Percentiles rank a stretch among this genome's conserved stretches.
Conservation (phyloP, 345 rosid genomes). For the Atalantia buxifolia region DNA sequence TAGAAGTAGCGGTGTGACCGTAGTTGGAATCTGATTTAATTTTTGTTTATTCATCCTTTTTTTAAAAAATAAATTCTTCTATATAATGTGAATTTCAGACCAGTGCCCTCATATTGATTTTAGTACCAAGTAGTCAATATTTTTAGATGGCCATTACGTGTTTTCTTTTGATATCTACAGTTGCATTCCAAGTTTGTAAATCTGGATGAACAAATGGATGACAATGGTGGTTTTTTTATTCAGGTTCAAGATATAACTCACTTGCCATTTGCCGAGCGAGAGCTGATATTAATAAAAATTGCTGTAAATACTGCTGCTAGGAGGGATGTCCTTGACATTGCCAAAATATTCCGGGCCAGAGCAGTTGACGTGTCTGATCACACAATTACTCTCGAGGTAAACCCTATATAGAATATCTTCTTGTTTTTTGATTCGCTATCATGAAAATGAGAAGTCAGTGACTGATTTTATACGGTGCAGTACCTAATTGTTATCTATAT, state of each 20-base stretch:
- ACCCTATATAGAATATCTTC: not conserved
- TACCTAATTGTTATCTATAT: not conserved
- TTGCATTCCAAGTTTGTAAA: not conserved
- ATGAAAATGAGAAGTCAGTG: not conserved
- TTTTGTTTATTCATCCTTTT: not conserved
- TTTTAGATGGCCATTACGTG: not conserved
- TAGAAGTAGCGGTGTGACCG: not conserved
- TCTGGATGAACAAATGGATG: constrained; percentile 10
- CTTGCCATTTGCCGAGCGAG: constrained; percentile 71
- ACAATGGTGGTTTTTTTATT: constrained; percentile 7
- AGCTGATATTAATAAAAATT: constrained; percentile 61
- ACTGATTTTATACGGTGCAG: not conserved
- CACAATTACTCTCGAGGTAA: constrained; percentile 70
- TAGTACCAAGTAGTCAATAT: not conserved
- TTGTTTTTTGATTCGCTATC: not conserved
- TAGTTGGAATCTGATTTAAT: not conserved
- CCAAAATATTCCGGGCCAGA: constrained; percentile 68
- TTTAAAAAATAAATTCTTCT: not conserved
- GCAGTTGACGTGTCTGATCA: constrained; percentile 78
- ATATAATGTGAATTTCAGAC: not conserved
- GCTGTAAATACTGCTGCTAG: constrained; percentile 62
- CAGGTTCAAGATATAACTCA: constrained; percentile 69
- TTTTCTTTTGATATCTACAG: not conserved
- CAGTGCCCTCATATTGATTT: not conserved
- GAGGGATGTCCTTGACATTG: constrained; percentile 68